Evolutionary conservation across 2,329 filamentous ascomycete species (phyloP), one percentile per base, ranked within the genome.

Genomic region (Trichoderma koningii): DNA sequence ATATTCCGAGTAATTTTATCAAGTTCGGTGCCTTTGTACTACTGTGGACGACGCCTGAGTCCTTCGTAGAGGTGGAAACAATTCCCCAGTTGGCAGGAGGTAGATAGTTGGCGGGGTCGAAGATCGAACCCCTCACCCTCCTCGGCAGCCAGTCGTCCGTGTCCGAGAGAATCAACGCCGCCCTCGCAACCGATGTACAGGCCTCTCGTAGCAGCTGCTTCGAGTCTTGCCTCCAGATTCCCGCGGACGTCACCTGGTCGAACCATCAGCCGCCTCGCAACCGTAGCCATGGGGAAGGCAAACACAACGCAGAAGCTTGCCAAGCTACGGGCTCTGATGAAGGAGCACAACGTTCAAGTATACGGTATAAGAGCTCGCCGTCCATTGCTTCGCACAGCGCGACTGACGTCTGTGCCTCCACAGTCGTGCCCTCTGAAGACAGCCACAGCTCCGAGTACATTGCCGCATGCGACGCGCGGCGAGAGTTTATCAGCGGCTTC

Each of bases 371-470:
- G 81, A 76, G 65, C 15, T 34, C 34, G 47, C 17, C 38, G 38
- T n/a, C 10, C 47, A 26, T n/a, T 38, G 38, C 14, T 9, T 21
- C 53, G 41, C 55, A 21, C 21, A 69, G 34, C 69, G 63, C 68
- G 70, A 70, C 55, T 51, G 21, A 63, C 52, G 23, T 23, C 6
- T 38, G 19, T 34, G 7, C 61, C 55, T 45, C 41, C 62, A 63
- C 75, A 98, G 94, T 99, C 74, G 86, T 98, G 7, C 95, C 95
- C 0, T 97, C 94, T 41, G 95, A 98, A 85, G 95, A 99, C 76
- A 94, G 92, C 75, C 95, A 99, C 76, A 92, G 94, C 71, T 98
- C 94, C 70, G 95, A 99, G 80, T 99, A 99, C 78, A 97, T 97
- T 76, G 95, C 95, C 57, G 88, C 89, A n/a, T 97, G 92, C 76